Conservation (phyloP, 83 land plant genomes). For the Isoetes engelmannii region DNA sequence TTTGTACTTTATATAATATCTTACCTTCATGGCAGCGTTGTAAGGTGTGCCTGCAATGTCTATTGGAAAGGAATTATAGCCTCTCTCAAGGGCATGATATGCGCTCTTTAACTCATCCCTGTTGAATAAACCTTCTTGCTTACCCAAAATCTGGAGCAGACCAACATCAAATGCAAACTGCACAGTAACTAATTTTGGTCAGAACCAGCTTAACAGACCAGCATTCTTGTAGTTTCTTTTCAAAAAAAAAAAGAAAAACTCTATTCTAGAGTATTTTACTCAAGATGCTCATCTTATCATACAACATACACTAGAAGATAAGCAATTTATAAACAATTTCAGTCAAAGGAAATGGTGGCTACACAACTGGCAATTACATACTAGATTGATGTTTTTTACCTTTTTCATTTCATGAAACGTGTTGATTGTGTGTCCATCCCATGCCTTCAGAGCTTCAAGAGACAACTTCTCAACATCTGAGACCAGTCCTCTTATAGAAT, state of each 20-base stretch:
- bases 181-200: not conserved
- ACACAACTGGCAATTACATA: not conserved
- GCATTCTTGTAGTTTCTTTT: too few relatives aligned
- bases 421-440: constrained; percentile 47
- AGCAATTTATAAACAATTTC: not conserved
- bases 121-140: constrained; percentile 28
- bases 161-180: constrained; percentile 85
- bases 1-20: not conserved
- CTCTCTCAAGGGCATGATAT: constrained; percentile 66
- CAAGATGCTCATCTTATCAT: too few relatives aligned
- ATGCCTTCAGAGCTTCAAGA: constrained; percentile 32
- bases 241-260: too few relatives aligned
- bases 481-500: constrained; percentile 42
- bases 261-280: too few relatives aligned
- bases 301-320: constrained; percentile 1
- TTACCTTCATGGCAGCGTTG: constrained; percentile 67
- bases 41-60: constrained; percentile 72
- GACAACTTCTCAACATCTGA: constrained; percentile 52
- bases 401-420: constrained; percentile 72
- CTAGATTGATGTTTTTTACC: constrained; percentile 21
- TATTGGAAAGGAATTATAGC: constrained; percentile 82
- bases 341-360: not conserved
- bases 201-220: too few relatives aligned
- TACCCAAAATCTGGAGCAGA: constrained; percentile 59
- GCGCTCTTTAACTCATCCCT: constrained; percentile 55